These are phyloP conservation scores for Prunus padus DNA, from an alignment of 306 rosid genomes.

Conservation along the genomic window DNA sequence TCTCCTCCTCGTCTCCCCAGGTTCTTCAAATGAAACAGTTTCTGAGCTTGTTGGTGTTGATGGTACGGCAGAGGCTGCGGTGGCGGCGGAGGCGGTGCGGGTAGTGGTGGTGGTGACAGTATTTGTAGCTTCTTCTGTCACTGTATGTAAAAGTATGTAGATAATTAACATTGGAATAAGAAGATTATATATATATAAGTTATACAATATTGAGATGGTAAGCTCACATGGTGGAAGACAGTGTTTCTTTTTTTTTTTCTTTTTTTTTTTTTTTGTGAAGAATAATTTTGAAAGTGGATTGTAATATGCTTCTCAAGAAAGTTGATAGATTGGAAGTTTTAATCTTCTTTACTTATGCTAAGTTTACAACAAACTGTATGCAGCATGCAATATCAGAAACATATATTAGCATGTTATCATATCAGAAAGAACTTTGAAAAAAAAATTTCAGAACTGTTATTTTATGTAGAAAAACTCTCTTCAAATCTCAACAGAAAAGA, in stretches of 20 bases:
- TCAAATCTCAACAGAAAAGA: not conserved
- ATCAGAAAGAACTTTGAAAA: not conserved
- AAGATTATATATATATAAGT: too few species aligned
- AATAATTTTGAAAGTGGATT: not conserved
- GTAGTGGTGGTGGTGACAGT: not conserved
- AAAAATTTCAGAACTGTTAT: not conserved
- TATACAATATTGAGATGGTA: too few species aligned
- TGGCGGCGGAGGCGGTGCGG: not conserved
- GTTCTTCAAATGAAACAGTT: constrained; percentile 40
- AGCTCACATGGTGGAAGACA: not conserved
- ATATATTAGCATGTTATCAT: not conserved
- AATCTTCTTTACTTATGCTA: not conserved
- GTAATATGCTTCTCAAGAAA: not conserved
- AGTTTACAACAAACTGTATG: not conserved
- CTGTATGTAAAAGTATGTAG: constrained; percentile 9
- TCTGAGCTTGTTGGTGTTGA: constrained; percentile 23
- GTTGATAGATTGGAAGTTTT: not conserved
- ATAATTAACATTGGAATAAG: not conserved
- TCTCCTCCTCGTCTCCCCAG: constrained; percentile 60
- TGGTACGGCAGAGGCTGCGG: not conserved
- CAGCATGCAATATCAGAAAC: not conserved
- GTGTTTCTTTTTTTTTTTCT: not conserved
- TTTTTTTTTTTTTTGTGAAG: not conserved
- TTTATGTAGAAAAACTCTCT: not conserved
- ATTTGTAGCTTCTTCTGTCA: constrained; percentile 34